Conservation (phyloP, 1,284 basidiomycete genomes). For the Ustilago hordei region DNA sequence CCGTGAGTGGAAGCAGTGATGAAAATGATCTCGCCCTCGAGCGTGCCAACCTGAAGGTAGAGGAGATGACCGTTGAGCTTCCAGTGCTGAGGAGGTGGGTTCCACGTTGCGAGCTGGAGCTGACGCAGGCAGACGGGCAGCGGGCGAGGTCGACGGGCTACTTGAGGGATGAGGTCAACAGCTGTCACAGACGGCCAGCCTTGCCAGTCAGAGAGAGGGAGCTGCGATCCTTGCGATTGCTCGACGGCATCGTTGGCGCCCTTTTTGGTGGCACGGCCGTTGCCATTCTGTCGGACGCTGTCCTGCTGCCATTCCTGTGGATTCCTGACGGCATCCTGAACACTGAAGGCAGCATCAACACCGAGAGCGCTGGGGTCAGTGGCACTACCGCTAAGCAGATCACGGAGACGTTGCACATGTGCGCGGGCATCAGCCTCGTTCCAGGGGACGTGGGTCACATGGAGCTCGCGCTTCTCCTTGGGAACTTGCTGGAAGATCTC, state of each 20-base stretch:
- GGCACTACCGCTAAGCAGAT: constrained; percentile 71
- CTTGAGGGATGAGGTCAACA: constrained; percentile 68
- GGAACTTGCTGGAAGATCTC: constrained; percentile 64
- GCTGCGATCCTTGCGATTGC: constrained; percentile 19
- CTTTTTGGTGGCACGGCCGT: constrained; percentile 37
- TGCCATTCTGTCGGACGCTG: constrained; percentile 23
- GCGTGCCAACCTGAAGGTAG: constrained; percentile 73
- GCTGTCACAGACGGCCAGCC: constrained; percentile 67
- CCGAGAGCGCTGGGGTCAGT: constrained; percentile 71
- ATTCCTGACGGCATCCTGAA: constrained; percentile 72
- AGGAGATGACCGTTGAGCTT: constrained; percentile 74
- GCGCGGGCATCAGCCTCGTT: constrained; percentile 72
- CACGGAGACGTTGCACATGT: constrained; percentile 72
- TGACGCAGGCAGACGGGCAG: constrained; percentile 71
- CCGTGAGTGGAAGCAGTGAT: constrained; percentile 73
- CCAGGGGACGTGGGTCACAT: constrained; percentile 71
- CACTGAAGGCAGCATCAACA: constrained; percentile 71
- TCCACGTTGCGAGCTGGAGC: constrained; percentile 74
- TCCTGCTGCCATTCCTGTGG: constrained; percentile 66
- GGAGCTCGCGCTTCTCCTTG: constrained; percentile 56
- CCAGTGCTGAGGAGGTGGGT: constrained; percentile 74
- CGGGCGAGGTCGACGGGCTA: constrained; percentile 56
- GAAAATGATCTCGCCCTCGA: constrained; percentile 74
- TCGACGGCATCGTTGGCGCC: constrained; percentile 14
- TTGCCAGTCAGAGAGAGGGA: constrained; percentile 70